Evolutionary conservation across 495 filamentous ascomycete genomes (phyloP).

Genomic region (Neurospora pannonica): DNA sequence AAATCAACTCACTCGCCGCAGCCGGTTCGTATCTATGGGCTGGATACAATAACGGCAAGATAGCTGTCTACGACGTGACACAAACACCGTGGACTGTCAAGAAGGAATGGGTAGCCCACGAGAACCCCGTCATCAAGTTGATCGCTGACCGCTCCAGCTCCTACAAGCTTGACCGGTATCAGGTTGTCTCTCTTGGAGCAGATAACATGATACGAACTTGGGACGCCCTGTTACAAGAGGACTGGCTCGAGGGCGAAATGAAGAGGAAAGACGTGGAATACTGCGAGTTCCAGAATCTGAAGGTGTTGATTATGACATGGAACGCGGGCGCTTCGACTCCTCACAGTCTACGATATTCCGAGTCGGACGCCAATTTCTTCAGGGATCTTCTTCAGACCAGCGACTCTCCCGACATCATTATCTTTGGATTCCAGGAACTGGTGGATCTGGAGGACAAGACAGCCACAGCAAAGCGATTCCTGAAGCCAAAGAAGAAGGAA

Average conservation of each 20-base stretch:
- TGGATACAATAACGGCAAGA: conserved; percentile 89
- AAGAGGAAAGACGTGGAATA: conserved; percentile 69
- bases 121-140: conserved; percentile 67
- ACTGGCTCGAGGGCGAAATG: conserved; percentile 89
- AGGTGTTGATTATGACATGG: conserved; percentile 78
- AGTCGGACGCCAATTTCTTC: conserved; percentile 63
- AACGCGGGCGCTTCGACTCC: conserved; percentile 92
- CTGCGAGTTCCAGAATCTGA: conserved; percentile 75
- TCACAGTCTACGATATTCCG: conserved; percentile 59
- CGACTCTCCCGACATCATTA: conserved; percentile 74
- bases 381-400: conserved; percentile 60
- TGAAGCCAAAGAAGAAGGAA: conserved; percentile 83
- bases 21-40: conserved; percentile 86
- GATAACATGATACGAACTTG: conserved; percentile 80
- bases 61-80: conserved; percentile 81
- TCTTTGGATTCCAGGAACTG: conserved; percentile 97
- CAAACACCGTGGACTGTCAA: conserved; percentile 76
- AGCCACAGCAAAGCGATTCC: conserved; percentile 79
- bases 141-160: conserved; percentile 71
- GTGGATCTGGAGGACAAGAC: conserved; percentile 97
- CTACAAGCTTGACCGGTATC: conserved; percentile 75
- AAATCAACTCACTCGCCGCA: conserved; percentile 80
- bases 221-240: conserved; percentile 89
- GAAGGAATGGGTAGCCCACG: conserved; percentile 92
- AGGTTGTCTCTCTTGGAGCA: conserved; percentile 80